A percentile compares a stretch with the other conserved stretches of the same genome.
Evolutionary conservation across 164 flowering plant genomes (phyloP).

Genomic region (Tetracentron sinense): DNA sequence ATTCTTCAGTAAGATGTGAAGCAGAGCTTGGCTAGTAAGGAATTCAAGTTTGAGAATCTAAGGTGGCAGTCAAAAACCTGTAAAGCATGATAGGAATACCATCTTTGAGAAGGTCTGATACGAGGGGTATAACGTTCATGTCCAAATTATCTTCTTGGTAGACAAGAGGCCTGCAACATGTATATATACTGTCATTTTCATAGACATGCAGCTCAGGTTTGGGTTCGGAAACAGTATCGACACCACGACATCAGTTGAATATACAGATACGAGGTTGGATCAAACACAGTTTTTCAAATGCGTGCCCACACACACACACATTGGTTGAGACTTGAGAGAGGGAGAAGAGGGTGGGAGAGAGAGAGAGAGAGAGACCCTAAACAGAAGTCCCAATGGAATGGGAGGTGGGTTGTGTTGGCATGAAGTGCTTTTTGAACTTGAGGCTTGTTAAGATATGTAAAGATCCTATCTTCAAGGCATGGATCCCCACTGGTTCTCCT

Average conservation of each 20-base stretch:
- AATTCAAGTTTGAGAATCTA: too few species aligned
- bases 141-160: slow-evolving; percentile 31
- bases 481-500: slow-evolving; percentile 28
- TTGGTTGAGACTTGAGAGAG: not conserved
- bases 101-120: slow-evolving; percentile 23
- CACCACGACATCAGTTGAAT: too few species aligned
- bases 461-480: slow-evolving; percentile 31
- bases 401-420: slow-evolving; percentile 40
- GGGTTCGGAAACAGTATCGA: too few species aligned
- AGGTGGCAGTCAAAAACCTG: slow-evolving; percentile 23
- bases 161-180: slow-evolving; percentile 31
- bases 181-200: too few species aligned
- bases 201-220: too few species aligned
- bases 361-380: slow-evolving; percentile 25
- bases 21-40: not conserved
- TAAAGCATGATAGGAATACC: slow-evolving; percentile 36
- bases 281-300: too few species aligned
- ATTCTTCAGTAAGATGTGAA: too few species aligned
- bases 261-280: too few species aligned
- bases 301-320: not conserved
- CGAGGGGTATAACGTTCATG: slow-evolving; percentile 32
- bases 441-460: slow-evolving; percentile 36
- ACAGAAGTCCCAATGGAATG: slow-evolving; percentile 36
- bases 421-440: slow-evolving; percentile 38
- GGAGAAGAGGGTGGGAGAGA: slow-evolving; percentile 13